Conservation (phyloP, 495 filamentous ascomycete species). For the Margaritispora aquatica region DNA sequence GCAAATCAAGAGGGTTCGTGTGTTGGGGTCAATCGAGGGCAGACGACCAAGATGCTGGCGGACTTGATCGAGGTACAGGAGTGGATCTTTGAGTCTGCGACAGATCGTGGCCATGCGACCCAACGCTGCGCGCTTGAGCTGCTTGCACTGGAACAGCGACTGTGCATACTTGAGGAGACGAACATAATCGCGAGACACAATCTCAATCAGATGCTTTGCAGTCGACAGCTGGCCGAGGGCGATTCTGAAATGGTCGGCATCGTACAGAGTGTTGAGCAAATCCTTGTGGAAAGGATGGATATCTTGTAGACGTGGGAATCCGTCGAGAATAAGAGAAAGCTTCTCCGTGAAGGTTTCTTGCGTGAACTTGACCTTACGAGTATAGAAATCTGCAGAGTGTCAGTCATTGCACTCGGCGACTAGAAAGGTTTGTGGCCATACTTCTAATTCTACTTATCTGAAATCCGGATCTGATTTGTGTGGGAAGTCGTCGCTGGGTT, state of each 20-base stretch:
- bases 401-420: slow-evolving; percentile 5
- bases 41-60: slow-evolving; percentile 95
- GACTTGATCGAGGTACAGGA: slow-evolving; percentile 95
- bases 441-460: slow-evolving; percentile 92
- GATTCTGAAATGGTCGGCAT: slow-evolving; percentile 97
- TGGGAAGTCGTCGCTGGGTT: slow-evolving; percentile 90
- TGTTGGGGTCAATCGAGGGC: slow-evolving; percentile 96
- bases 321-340: slow-evolving; percentile 79
- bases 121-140: slow-evolving; percentile 81
- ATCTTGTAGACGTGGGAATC: slow-evolving; percentile 89
- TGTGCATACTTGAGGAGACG: slow-evolving; percentile 93
- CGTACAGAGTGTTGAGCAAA: slow-evolving; percentile 61
- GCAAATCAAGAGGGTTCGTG: slow-evolving; percentile 88
- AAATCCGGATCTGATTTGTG: slow-evolving; percentile 93
- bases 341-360: slow-evolving; percentile 95
- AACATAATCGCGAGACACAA: slow-evolving; percentile 89
- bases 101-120: slow-evolving; percentile 97
- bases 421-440: slow-evolving; percentile 30
- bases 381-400: slow-evolving; percentile 69
- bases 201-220: slow-evolving; percentile 93
- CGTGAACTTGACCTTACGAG: slow-evolving; percentile 98
- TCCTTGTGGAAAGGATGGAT: slow-evolving; percentile 92
- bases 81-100: slow-evolving; percentile 85
- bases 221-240: slow-evolving; percentile 94
- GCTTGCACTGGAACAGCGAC: slow-evolving; percentile 92